Evolutionary conservation across 768 basidiomycete species (phyloP), one percentile per base, ranked within the genome.

Genomic region (Stropharia rugosoannulata): DNA sequence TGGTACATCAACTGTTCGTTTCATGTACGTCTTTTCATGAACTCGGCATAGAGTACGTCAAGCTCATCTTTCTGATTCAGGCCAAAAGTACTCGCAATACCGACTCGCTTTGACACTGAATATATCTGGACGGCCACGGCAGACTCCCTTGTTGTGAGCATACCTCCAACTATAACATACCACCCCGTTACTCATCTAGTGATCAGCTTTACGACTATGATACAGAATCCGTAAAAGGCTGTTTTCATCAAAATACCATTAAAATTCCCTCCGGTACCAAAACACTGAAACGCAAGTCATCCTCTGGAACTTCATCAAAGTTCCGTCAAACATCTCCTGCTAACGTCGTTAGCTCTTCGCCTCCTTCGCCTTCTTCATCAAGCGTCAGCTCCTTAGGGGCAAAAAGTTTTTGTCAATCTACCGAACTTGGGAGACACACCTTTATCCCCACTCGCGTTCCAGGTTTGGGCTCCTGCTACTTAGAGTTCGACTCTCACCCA

Each of bases 21-120:
- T 85, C 58, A 76, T 81, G 84, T 84, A 60, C 47, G 80, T 66
- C 12, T 13, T 4, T 29, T 6, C 7, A 54, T 22, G n/a, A 18
- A 22, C 22, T 44, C 45, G 42, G 8, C 53, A 11, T 41, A 25
- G 27, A 46, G 18, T 16, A 29, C 32, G 32, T 37, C 32, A 3
- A 61, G 7, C 22, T 56, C 46, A 38, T 58, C 42, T 57, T 32
- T 43, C 42, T 35, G 32, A 29, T 50, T 13, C 59, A 85, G 83
- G 66, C 78, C 77, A n/a, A 83, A 85, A 61, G 69, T 80, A 27
- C 78, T 86, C n/a, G 76, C 76, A 18, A 74, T 86, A 46, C 83
- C 83, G 16, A 82, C 82, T 7, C 79, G 84, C n/a, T 85, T 85
- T 57, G 81, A 85, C 57, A 76, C 82, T 2, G 80, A 84, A 60